Base-by-base conservation (phyloP, 2,329 filamentous ascomycete genomes). In the Exophiala viscosa region DNA sequence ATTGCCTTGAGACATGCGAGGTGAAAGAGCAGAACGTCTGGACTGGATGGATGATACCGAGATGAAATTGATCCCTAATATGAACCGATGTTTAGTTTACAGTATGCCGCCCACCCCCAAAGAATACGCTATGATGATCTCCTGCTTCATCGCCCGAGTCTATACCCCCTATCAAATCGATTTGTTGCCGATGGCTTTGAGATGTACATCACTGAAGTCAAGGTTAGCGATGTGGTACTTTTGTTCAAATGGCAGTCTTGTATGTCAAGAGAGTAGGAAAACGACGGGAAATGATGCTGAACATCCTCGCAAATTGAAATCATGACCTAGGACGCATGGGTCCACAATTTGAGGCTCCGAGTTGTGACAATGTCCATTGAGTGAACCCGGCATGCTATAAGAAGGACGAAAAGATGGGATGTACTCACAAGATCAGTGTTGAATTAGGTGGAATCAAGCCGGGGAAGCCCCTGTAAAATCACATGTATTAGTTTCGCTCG, bases 341-440 rank as follows among this genome's bases (percentile, higher is more conserved):
- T 28, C 23, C 23, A 28, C 23, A 7, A 28, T 28, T 7, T 28
- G 23, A 28, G 5, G 23, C 8, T 7, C 3, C 8, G 23, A 28
- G 23, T 28, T 28, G 23, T 28, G 23, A 7, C 8, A 28, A 28
- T 28, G 23, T 28, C 23, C 23, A 28, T 28, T 5, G 23, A 28
- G 8, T 28, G 8, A 28, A 28, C 23, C 23, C 23, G 23, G 20
- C 41, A 44, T 31, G 28, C 10, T 11, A 32, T 38, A 33, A 47
- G 33, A 38, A 33, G 13, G 28, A 46, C 6, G 28, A 44, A 42
- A 15, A 23, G 20, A 23, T 20, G 3, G 18, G 13, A 11, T 18
- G 13, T 9, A 82, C 88, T 79, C 80, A 93, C 89, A 95, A 95
- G 75, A 95, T 80, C 58, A 95, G 79, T 60, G 79, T 83, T n/a